These are phyloP conservation scores for Paraphaeosphaeria sporulosa DNA, from an alignment of 2,329 filamentous ascomycete species.

Conservation along the genomic window DNA sequence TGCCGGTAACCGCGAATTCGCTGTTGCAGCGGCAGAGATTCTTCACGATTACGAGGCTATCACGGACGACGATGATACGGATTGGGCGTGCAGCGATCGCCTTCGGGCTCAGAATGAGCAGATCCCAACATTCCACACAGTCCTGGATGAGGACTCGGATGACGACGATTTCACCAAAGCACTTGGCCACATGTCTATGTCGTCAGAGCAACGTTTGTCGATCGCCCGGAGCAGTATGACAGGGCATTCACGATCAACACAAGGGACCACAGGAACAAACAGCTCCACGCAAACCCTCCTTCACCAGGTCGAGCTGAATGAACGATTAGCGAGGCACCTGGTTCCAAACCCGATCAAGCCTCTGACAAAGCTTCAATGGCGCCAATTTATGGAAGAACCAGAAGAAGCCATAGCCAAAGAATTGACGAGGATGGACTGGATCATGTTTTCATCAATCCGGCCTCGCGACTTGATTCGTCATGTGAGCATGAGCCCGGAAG, in stretches of 20 bases:
- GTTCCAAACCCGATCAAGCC: slow-evolving; percentile 73
- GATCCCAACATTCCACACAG: slow-evolving; percentile 51
- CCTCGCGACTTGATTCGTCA: slow-evolving; percentile 92
- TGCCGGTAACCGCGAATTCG: slow-evolving; percentile 81
- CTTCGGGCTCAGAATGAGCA: slow-evolving; percentile 57
- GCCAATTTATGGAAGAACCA: slow-evolving; percentile 84
- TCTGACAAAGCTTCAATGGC: slow-evolving; percentile 86
- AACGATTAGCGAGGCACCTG: slow-evolving; percentile 76
- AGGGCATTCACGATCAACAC: slow-evolving; percentile 30
- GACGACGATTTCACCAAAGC: slow-evolving; percentile 44
- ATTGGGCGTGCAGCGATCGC: slow-evolving; percentile 87
- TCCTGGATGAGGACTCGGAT: slow-evolving; percentile 51
- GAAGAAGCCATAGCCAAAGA: slow-evolving; percentile 89
- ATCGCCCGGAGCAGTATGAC: slow-evolving; percentile 41
- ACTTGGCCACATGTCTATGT: slow-evolving; percentile 40
- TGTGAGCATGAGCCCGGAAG: slow-evolving; percentile 75
- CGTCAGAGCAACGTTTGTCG: slow-evolving; percentile 37
- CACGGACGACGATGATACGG: slow-evolving; percentile 86
- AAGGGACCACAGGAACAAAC: slow-evolving; percentile 33
- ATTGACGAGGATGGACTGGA: slow-evolving; percentile 95
- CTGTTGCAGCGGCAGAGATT: slow-evolving; percentile 86
- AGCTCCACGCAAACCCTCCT: slow-evolving; percentile 60
- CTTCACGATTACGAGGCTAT: slow-evolving; percentile 77
- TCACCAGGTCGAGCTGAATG: slow-evolving; percentile 78
- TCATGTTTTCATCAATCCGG: slow-evolving; percentile 95